phyloP scores from a whole-genome alignment of 2,329 filamentous ascomycete genomes.

The Pestalotiopsis sp. region DNA sequence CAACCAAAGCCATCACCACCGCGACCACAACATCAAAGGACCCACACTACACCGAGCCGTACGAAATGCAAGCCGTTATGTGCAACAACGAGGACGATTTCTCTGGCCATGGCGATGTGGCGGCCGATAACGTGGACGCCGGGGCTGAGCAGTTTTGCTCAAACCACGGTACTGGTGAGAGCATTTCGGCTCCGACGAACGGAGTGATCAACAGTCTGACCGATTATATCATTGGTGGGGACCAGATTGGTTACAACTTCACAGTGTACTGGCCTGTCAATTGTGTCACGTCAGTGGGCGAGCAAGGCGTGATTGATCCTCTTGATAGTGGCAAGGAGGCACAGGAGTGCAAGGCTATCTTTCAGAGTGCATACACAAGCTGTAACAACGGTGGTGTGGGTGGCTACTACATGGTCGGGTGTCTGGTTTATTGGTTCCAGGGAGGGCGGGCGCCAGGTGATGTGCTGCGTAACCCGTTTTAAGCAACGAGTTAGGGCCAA shows the following conservation, averaged over 20 bases:
- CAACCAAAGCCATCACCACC: background rate
- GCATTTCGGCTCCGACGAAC: background rate
- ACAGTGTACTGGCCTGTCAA: background rate
- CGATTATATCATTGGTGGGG: background rate
- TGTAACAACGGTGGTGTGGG: background rate
- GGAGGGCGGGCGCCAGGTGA: background rate
- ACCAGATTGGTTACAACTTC: background rate
- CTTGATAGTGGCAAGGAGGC: background rate
- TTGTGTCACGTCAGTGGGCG: background rate
- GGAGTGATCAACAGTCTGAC: background rate
- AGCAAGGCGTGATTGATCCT: background rate
- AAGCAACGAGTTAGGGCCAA: too few relatives aligned
- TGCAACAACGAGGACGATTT: background rate
- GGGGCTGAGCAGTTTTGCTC: background rate
- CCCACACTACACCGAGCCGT: conserved; percentile 1
- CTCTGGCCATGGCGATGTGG: background rate
- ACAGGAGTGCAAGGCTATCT: background rate
- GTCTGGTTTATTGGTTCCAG: background rate
- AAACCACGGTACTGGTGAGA: background rate
- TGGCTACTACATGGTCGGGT: background rate
- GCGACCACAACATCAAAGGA: background rate
- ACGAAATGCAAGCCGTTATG: background rate
- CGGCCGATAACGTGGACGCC: background rate
- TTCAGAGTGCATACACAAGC: background rate
- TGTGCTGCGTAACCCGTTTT: background rate